Base-by-base conservation (phyloP, 345 rosid species). In the Gossypium herbaceum region DNA sequence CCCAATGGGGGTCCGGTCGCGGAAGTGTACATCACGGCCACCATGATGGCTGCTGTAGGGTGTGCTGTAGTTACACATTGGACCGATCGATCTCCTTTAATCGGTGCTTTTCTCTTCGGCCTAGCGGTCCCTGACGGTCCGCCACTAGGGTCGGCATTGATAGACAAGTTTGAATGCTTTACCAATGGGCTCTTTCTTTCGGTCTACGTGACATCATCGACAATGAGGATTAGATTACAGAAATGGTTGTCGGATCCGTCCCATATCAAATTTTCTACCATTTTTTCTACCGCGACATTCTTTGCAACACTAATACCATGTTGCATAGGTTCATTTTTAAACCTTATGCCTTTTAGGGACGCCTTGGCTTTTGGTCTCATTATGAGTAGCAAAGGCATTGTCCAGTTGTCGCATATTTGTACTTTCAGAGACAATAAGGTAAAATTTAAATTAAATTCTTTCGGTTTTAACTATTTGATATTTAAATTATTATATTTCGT, bases 91-190 rank as follows among this genome's bases (percentile, higher is more conserved):
- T 69, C 79, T 76, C 71, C 80, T 0, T 51, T 82, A 3, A 72
- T 82, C 24, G 91, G 88, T 56, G 85, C 84, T 22, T 79, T 80
- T 39, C 58, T 82, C 9, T 72, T 84, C 22, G 88, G 91, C 17
- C 59, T 84, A 0, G 83, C 79, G 2, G 85, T 87, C 13, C 91
- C 91, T 0, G 83, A 82, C 16, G 91, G 91, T 1, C 91, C 91
- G 0, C 91, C 91, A 0, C 22, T 87, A 48, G 88, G 91, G n/a
- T 78, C 88, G 0, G 87, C 84, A 0, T 51, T 87, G 48, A 3
- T 74, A 48, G 56, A 85, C 54, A 87, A 81, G 81, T 77, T 85
- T 11, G 88, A 87, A 75, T 60, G 80, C n/a, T 77, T 81, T 39
- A 70, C 77, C 71, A 68, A 78, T 7, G 81, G 82, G 0, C 62